Evolutionary conservation across 192 early-diverging fungal genomes (phyloP).

Genomic region (Entophlyctis luteolus): DNA sequence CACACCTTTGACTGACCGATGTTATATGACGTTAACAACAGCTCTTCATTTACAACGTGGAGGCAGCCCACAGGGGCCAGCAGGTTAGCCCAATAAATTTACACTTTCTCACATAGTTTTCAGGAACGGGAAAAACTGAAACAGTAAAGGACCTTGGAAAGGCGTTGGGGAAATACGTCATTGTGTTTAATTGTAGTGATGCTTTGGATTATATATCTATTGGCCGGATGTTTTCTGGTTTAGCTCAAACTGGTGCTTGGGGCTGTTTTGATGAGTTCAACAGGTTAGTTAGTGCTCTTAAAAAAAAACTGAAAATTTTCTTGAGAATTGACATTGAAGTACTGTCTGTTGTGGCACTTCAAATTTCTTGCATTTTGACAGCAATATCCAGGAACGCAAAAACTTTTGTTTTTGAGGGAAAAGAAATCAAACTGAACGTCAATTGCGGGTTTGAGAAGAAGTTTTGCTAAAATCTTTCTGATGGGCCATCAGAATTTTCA

Average conservation of each 20-base stretch:
- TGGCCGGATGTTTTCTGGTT: constrained; percentile 58
- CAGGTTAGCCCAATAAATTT: constrained; percentile 17
- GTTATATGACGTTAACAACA: constrained; percentile 61
- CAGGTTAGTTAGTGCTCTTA: too few relatives aligned
- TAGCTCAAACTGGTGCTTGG: constrained; percentile 61
- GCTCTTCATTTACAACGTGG: constrained; percentile 53
- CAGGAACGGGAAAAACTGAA: constrained; percentile 60
- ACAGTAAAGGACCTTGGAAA: constrained; percentile 63
- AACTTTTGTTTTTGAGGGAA: constrained; percentile 57
- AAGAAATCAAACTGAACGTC: constrained; percentile 52
- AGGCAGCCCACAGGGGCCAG: constrained; percentile 55
- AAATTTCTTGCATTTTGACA: constrained; percentile 53
- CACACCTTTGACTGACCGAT: constrained; percentile 58
- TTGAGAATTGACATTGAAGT: constrained; percentile 67
- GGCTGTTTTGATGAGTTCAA: constrained; percentile 68
- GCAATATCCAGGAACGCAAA: constrained; percentile 48
- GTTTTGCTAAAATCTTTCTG: not conserved
- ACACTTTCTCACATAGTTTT: too few relatives aligned
- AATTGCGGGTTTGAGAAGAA: constrained; percentile 32
- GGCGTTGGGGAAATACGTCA: constrained; percentile 56
- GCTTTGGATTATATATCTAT: constrained; percentile 61
- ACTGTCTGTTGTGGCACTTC: constrained; percentile 54
- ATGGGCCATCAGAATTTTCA: constrained; percentile 37
- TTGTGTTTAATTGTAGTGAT: constrained; percentile 62
- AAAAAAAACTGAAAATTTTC: not conserved